These are phyloP conservation scores for Pichia sp. DNA, from an alignment of 1,139 yeast genomes.

Conservation along the genomic window DNA sequence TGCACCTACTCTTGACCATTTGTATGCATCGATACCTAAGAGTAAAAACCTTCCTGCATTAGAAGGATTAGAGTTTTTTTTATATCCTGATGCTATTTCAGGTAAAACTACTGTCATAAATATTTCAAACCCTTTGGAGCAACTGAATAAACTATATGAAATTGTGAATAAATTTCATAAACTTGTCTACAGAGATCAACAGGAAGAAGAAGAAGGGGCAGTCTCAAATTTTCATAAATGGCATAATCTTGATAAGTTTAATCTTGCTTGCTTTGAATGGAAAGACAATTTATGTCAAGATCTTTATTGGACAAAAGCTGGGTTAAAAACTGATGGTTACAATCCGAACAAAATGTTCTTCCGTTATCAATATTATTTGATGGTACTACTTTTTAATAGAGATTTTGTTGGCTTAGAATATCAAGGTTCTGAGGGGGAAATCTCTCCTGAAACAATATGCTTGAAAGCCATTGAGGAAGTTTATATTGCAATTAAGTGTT, in stretches of 20 bases:
- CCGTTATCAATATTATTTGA: constrained; percentile 9
- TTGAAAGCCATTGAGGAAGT: constrained; percentile 6
- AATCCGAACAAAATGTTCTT: constrained; percentile 8
- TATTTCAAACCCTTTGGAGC: constrained; percentile 8
- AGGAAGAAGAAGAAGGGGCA: not conserved
- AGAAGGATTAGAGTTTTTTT: constrained; percentile 8
- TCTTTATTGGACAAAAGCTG: constrained; percentile 8
- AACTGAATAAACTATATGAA: constrained; percentile 1
- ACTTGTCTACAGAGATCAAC: not conserved
- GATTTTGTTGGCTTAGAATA: constrained; percentile 1
- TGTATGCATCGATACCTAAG: constrained; percentile 6
- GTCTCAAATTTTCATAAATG: not conserved
- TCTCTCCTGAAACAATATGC: constrained; percentile 3
- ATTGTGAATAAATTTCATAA: constrained; percentile 4
- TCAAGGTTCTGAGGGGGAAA: not conserved
- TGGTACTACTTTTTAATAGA: constrained; percentile 5
- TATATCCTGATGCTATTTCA: constrained; percentile 6
- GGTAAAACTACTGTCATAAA: constrained; percentile 1
- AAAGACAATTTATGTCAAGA: constrained; percentile 1
- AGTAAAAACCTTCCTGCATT: constrained; percentile 8
- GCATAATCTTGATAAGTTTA: constrained; percentile 5
- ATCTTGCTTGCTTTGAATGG: constrained; percentile 8
- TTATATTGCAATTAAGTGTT: constrained; percentile 5
- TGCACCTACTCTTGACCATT: constrained; percentile 5
- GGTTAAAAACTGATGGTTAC: constrained; percentile 4